These are phyloP conservation scores for Blastocystis sp. DNA, from an alignment of 352 stramenopile genomes.

Conservation along the genomic window DNA sequence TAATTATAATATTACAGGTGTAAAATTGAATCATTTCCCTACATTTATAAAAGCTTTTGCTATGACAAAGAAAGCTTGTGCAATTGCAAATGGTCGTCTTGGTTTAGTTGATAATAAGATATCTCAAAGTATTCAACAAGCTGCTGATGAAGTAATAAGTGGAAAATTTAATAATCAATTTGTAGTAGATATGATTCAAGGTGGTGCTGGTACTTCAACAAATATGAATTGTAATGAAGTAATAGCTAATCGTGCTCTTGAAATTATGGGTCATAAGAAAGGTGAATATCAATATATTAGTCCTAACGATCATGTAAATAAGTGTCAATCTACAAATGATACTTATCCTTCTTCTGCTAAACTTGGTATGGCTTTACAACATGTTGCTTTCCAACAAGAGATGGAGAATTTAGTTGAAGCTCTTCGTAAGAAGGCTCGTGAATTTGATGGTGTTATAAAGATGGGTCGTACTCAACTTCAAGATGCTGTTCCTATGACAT, in stretches of 20 bases:
- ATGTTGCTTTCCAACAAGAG: slow-evolving; percentile 37
- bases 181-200: slow-evolving; percentile 52
- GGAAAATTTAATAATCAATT: slow-evolving; percentile 55
- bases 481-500: slow-evolving; percentile 55
- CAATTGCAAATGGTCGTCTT: slow-evolving; percentile 15
- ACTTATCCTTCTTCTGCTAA: slow-evolving; percentile 50
- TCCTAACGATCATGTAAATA: slow-evolving; percentile 55
- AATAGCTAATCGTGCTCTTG: slow-evolving; percentile 60
- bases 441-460: slow-evolving; percentile 47
- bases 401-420: slow-evolving; percentile 40
- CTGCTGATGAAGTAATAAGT: slow-evolving; percentile 39
- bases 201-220: slow-evolving; percentile 67
- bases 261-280: slow-evolving; percentile 35
- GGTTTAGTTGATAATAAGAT: slow-evolving; percentile 23
- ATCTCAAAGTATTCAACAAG: slow-evolving; percentile 14
- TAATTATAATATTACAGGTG: slow-evolving; percentile 26
- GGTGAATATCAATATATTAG: slow-evolving; percentile 45
- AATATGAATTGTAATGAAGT: slow-evolving; percentile 94
- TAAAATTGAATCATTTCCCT: slow-evolving; percentile 31
- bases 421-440: slow-evolving; percentile 45
- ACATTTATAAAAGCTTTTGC: slow-evolving; percentile 31
- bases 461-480: slow-evolving; percentile 52
- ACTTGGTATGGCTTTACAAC: slow-evolving; percentile 48
- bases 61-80: slow-evolving; percentile 34
- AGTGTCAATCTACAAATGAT: slow-evolving; percentile 55